Base-by-base conservation (phyloP, 345 rosid genomes). In the Bruguiera parviflora region DNA sequence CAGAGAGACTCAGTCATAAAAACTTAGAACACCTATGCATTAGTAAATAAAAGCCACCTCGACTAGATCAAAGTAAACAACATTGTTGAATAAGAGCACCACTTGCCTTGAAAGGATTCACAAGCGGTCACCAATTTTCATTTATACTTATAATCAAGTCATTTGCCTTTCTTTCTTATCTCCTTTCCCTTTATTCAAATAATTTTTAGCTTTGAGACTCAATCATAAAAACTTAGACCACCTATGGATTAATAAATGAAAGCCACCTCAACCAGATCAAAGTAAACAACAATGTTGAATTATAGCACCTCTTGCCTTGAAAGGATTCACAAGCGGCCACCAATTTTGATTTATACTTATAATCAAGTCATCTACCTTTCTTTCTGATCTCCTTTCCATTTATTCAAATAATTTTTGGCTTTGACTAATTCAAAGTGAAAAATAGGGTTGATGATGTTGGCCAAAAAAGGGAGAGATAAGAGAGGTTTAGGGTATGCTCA, bases 301-400 rank as follows among this genome's bases (percentile, higher is more conserved):
- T 3, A 52, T 5, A 6, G 3, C 18, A 0, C 56, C 56, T 5
- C 22, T 20, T 52, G 24, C 56, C 2, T 52, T 52, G 2, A 52
- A 52, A 52, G 21, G 5, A 52, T 11, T 13, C 2, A 37, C 28
- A 35, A 1, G 28, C 8, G 18, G 28, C 27, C 58, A 65, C 46
- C 25, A 65, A 6, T 49, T 67, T 66, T 35, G 46, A 65, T 58
- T 24, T 66, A 52, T 52, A 66, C 28, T 25, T 25, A 29, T 27
- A 49, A 8, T 66, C 62, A 67, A 67, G 62, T 67, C 70, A 3
- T 31, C 60, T 43, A 5, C 32, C 59, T 66, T 18, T 66, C 69
- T 66, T 52, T 66, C 28, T 29, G 29, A 53, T 66, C 69, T 66
- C 46, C 60, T 66, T 49, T 52, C 69, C 46, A 52, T 61, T 25